A percentile compares a stretch with the other conserved stretches of the same genome.
phyloP scores from a whole-genome alignment of 257 asterid genomes.

The Ballota nigra region DNA sequence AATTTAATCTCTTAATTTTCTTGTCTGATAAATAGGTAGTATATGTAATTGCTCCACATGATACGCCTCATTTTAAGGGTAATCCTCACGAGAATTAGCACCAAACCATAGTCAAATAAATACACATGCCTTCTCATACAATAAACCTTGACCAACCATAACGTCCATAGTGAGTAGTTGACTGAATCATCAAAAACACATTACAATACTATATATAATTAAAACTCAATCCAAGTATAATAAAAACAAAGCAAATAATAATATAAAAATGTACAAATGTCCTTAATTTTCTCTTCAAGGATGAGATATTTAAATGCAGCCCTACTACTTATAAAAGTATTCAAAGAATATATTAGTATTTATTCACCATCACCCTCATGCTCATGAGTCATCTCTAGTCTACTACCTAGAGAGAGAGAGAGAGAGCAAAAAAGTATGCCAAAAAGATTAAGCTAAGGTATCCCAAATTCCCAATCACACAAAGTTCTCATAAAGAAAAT shows the following conservation, averaged over 20 bases:
- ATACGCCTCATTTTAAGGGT: constrained; percentile 17
- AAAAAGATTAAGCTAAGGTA: constrained; percentile 22
- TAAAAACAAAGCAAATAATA: neutral
- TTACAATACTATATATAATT: neutral
- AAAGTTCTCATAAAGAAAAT: constrained; percentile 7
- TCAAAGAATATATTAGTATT: constrained; percentile 11
- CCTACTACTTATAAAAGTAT: constrained; percentile 5
- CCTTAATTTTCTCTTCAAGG: neutral
- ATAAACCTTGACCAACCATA: neutral
- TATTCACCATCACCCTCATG: constrained; percentile 26
- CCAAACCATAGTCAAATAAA: neutral
- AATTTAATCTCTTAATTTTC: neutral
- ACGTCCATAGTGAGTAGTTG: neutral
- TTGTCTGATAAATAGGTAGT: neutral
- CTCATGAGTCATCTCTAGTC: constrained; percentile 10
- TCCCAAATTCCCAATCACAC: constrained; percentile 18
- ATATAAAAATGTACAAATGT: neutral
- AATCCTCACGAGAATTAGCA: neutral
- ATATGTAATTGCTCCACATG: neutral
- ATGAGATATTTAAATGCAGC: constrained; percentile 6
- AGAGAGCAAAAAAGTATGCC: constrained; percentile 18
- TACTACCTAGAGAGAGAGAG: neutral
- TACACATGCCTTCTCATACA: neutral
- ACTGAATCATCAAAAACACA: neutral
- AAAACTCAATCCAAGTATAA: neutral